Percentiles rank a stretch among this genome's conserved stretches.
Conservation (phyloP, 345 rosid species). For the Bruguiera gymnorhiza region DNA sequence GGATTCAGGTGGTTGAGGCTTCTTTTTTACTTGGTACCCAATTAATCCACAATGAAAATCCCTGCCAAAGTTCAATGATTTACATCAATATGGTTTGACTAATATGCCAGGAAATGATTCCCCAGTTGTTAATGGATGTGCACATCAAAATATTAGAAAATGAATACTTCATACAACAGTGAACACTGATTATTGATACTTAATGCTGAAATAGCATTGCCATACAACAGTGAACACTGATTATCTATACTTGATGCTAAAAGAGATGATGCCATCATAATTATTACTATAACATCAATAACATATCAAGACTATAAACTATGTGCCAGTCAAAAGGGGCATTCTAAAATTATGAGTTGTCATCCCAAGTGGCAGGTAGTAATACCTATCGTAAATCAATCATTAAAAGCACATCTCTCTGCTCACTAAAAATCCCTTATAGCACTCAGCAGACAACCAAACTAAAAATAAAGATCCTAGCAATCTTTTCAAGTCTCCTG, state of each 20-base stretch:
- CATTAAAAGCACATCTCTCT: neutral
- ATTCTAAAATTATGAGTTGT: neutral
- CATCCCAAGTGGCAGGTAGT: neutral
- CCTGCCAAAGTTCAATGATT: slow-evolving; percentile 45
- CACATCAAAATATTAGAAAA: too few species aligned
- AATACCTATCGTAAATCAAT: neutral
- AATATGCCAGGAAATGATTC: neutral
- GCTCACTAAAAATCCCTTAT: neutral
- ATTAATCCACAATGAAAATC: slow-evolving; percentile 66
- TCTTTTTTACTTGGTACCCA: slow-evolving; percentile 64
- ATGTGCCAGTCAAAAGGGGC: slow-evolving; percentile 5
- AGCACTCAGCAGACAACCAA: neutral
- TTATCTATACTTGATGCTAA: too few species aligned
- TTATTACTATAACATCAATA: too few species aligned
- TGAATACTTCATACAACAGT: too few species aligned
- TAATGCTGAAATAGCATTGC: too few species aligned
- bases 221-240: too few species aligned
- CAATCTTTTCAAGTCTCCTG: neutral
- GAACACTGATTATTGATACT: too few species aligned
- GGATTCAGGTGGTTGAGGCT: slow-evolving; percentile 30
- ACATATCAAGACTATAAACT: neutral
- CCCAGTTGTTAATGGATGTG: too few species aligned
- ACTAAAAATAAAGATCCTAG: neutral
- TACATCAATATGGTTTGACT: slow-evolving; percentile 17
- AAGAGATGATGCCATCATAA: too few species aligned